Evolutionary conservation across 768 basidiomycete species (phyloP).

Genomic region (Melanogaster broomeanus): DNA sequence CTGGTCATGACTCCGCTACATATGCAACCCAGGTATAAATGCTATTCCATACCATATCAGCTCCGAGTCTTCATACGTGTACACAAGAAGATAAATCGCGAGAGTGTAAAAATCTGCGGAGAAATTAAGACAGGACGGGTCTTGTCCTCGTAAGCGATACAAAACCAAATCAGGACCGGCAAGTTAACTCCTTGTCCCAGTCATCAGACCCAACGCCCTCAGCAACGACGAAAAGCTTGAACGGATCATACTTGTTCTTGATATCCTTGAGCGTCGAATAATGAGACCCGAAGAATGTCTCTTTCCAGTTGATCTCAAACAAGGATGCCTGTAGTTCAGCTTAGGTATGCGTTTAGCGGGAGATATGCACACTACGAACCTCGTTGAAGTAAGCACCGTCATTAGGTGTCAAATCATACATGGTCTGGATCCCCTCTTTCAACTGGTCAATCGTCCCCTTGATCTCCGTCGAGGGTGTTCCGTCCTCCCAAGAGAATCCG

Average conservation of each 20-base stretch:
- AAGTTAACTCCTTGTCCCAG: slow-evolving; percentile 40
- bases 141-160: too few relatives aligned
- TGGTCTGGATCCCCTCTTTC: slow-evolving; percentile 2
- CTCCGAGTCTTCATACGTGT: too few relatives aligned
- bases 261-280: slow-evolving; percentile 41
- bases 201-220: slow-evolving; percentile 52
- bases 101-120: too few relatives aligned
- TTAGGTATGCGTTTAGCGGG: background rate
- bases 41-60: too few relatives aligned
- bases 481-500: slow-evolving; percentile 21
- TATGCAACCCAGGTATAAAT: too few relatives aligned
- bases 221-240: slow-evolving; percentile 44
- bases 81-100: too few relatives aligned
- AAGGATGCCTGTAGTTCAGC: slow-evolving; percentile 39
- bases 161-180: slow-evolving; percentile 7
- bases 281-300: slow-evolving; percentile 50
- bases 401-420: slow-evolving; percentile 30
- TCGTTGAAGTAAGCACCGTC: slow-evolving; percentile 52
- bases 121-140: too few relatives aligned
- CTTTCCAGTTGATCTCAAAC: slow-evolving; percentile 41
- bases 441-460: slow-evolving; percentile 7
- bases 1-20: too few relatives aligned
- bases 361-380: slow-evolving; percentile 24
- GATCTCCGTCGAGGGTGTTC: slow-evolving; percentile 13
- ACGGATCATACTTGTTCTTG: slow-evolving; percentile 48